Evolutionary conservation across 2,329 filamentous ascomycete genomes (phyloP), one percentile per base, ranked within the genome.

Genomic region (Chaetomiaceae sp.): DNA sequence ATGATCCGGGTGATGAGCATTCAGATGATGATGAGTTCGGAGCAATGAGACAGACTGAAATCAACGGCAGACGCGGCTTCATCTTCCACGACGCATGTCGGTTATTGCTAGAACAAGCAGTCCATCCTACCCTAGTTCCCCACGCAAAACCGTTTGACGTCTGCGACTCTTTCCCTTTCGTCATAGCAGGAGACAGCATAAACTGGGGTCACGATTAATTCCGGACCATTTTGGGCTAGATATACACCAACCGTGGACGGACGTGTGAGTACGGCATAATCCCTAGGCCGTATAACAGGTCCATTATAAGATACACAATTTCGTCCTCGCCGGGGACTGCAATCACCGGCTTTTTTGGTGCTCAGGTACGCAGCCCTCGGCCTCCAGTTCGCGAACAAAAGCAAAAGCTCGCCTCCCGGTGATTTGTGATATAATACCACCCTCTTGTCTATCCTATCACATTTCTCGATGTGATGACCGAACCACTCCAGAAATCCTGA

Each of bases 221-320:
- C 1, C 5, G 47, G 47, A 20, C 3, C 2, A 6, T 21, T 50
- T 50, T 20, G 47, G 10, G 42, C 47, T 29, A 43, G 37, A 36
- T 50, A n/a, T 40, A 36, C 13, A 50, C 48, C 16, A 50, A 50
- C 38, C 38, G 48, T 7, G 48, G 38, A 18, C 16, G 23, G 33
- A 23, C 16, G 16, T 43, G 30, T 2, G 30, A 44, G 11, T 3
- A 37, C 16, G 38, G 48, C 16, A 18, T 5, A 1, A 42, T 13
- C 20, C 9, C 13, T 20, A 20, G 9, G 5, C 36, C n/a, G 14
- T n/a, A 9, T 9, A 23, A 13, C n/a, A 49, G 7, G 8, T 0
- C 1, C 18, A 42, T 16, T 4, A n/a, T 41, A 14, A 10, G 7
- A 30, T 37, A 14, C 9, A 32, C n/a, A 33, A 38, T 27, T 27